These are phyloP conservation scores for Flaveria bidentis DNA, from an alignment of 129 eudicot species.

Conservation along the genomic window DNA sequence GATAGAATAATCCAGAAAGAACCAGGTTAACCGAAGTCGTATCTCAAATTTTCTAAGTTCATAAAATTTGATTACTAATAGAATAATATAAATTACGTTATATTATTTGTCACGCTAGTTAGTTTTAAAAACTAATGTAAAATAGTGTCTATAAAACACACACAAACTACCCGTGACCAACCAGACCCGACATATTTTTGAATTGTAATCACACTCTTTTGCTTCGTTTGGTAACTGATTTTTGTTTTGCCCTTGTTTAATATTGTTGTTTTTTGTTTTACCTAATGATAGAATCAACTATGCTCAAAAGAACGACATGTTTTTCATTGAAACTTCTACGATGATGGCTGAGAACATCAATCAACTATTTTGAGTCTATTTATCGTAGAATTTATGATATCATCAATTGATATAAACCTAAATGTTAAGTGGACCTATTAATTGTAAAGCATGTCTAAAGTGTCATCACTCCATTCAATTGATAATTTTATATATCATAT, in stretches of 20 bases:
- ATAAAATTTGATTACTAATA: neutral
- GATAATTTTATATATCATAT: too few relatives aligned
- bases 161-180: neutral
- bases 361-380: too few relatives aligned
- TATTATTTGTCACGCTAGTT: neutral
- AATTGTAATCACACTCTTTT: neutral
- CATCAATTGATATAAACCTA: too few relatives aligned
- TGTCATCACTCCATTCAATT: too few relatives aligned
- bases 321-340: slow-evolving; percentile 95
- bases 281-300: slow-evolving; percentile 73
- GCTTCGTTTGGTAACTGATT: neutral
- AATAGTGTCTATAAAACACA: neutral
- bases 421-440: too few relatives aligned
- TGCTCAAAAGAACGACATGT: slow-evolving; percentile 96
- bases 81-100: neutral
- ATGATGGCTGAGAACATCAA: too few relatives aligned
- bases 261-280: slow-evolving; percentile 16
- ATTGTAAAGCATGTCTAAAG: too few relatives aligned
- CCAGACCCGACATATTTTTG: neutral
- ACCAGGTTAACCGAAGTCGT: neutral
- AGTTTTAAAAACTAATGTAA: neutral
- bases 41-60: neutral
- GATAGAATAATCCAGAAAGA: neutral
- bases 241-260: neutral
- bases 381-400: too few relatives aligned